A percentile compares a stretch with the other conserved stretches of the same genome.
phyloP scores from a whole-genome alignment of 192 early-diverging fungal species.

The Endogone sp. region DNA sequence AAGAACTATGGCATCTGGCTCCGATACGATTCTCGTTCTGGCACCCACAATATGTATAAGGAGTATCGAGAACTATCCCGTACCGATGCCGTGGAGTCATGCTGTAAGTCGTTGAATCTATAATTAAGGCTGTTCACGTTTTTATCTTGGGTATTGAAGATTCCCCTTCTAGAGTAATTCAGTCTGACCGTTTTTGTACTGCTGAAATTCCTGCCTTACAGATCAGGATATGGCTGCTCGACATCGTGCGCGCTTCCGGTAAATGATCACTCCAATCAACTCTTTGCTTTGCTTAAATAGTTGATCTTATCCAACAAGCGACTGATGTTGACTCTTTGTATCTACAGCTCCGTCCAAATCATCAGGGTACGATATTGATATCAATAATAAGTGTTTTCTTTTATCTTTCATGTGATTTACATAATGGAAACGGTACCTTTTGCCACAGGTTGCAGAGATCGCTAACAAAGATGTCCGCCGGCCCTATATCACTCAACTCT shows the following conservation, averaged over 20 bases:
- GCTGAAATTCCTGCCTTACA: slow-evolving; percentile 10
- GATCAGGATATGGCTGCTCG: slow-evolving; percentile 99
- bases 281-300: not conserved
- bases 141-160: not conserved
- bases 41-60: slow-evolving; percentile 99
- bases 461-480: slow-evolving; percentile 88
- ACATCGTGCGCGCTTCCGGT: slow-evolving; percentile 92
- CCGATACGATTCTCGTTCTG: slow-evolving; percentile 98
- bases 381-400: too few relatives aligned
- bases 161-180: too few relatives aligned
- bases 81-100: slow-evolving; percentile 61
- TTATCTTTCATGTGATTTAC: not conserved
- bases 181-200: too few relatives aligned
- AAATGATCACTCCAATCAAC: too few relatives aligned
- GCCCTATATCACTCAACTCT: slow-evolving; percentile 96
- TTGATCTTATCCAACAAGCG: too few relatives aligned
- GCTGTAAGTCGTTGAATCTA: slow-evolving; percentile 39
- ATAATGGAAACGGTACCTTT: not conserved
- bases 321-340: not conserved
- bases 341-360: slow-evolving; percentile 86
- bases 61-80: slow-evolving; percentile 98
- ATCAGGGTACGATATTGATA: slow-evolving; percentile 77
- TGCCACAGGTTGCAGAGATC: slow-evolving; percentile 70
- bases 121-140: too few relatives aligned
- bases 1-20: slow-evolving; percentile 99